Evolutionary conservation across 2,329 filamentous ascomycete species (phyloP), one percentile per base, ranked within the genome.

Genomic region (Rutstroemia sp.): DNA sequence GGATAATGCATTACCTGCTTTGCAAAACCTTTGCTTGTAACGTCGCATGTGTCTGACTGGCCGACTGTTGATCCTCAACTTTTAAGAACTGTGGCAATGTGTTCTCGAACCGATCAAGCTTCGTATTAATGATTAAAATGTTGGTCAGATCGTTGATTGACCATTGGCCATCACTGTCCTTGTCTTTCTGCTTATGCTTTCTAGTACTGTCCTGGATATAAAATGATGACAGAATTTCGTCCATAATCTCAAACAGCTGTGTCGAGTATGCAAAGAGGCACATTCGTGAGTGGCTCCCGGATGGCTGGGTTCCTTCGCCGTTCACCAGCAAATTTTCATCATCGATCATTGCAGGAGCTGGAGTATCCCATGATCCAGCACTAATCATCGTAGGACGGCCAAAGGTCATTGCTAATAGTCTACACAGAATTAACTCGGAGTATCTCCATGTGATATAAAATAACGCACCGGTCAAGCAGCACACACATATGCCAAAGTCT

Each of bases 401-500:
- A 54, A 70, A 70, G n/a, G 62, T 67, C 45, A 60, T 65, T 6
- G 67, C 57, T 7, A 65, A 27, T 2, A 50, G 51, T 12, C 46
- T 56, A 34, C 17, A 10, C 14, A 2, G 8, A 65, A 45, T 17
- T 69, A 30, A 44, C 12, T 12, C 16, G 12, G 6, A 17, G 30
- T 5, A 5, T 6, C 5, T 25, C 6, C 7, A 4, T 14, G 17
- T 45, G 14, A 39, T 51, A 23, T 2, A 23, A 34, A 16, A 27
- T 14, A 27, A 68, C 68, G 57, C 42, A 48, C 51, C 51, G 10
- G 45, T 71, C 69, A 19, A 71, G 39, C 10, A 59, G 58, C 4
- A 68, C 42, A 58, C 69, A 70, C 39, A 49, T 61, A 42, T 67
- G 60, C 69, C 69, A 71, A 10, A 70, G 62, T 25, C 68, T 62